A percentile compares a stretch with the other conserved stretches of the same genome.
phyloP scores from a whole-genome alignment of 1,284 basidiomycete species.

The Papiliotrema laurentii region DNA sequence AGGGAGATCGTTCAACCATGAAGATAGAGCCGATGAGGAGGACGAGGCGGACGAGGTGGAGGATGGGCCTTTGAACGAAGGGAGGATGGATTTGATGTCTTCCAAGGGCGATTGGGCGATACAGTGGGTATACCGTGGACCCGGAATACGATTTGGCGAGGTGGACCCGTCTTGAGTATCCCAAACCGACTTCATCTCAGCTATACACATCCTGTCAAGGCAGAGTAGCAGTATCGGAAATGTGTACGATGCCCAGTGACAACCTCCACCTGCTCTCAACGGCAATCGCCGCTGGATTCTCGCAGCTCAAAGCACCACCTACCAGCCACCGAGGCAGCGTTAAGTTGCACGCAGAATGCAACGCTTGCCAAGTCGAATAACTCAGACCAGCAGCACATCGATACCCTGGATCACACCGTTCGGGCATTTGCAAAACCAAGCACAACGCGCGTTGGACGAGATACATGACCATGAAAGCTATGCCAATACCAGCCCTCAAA shows the following conservation, averaged over 20 bases:
- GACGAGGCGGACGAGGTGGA: background rate
- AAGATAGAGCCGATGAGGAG: background rate
- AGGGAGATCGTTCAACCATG: background rate
- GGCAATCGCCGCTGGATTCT: background rate
- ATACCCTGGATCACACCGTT: no score
- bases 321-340: no score
- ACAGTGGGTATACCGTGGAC: background rate
- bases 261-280: background rate
- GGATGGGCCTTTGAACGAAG: background rate
- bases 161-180: no score
- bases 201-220: no score
- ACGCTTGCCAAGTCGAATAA: background rate
- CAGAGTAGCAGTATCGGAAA: no score
- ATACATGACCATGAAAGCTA: conserved; percentile 1
- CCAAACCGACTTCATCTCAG: no score
- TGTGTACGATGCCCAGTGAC: no score
- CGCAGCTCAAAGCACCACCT: no score
- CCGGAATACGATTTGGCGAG: no score
- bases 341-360: no score
- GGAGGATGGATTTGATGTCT: background rate
- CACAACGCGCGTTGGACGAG: background rate
- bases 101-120: background rate
- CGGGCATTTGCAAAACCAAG: no score
- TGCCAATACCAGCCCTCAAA: background rate
- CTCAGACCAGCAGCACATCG: background rate